Conservation (phyloP, 495 filamentous ascomycete species). For the Neurospora sp. region DNA sequence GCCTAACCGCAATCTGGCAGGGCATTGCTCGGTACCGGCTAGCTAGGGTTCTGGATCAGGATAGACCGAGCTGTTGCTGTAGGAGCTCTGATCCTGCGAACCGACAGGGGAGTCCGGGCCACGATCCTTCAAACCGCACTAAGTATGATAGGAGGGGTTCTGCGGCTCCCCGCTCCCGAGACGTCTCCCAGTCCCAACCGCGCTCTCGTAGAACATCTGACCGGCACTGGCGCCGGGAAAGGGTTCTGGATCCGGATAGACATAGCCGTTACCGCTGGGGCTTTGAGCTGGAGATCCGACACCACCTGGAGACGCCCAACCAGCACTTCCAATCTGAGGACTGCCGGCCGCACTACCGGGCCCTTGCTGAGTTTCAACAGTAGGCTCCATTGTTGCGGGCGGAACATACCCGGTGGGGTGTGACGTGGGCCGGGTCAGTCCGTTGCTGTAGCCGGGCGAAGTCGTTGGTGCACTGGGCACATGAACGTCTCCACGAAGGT, state of each 20-base stretch:
- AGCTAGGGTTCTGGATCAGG: neutral
- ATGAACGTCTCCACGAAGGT: constrained; percentile 66
- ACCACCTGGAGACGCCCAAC: constrained; percentile 66
- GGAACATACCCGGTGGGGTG: constrained; percentile 73
- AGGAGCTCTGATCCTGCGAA: constrained; percentile 15
- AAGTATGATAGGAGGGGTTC: constrained; percentile 35
- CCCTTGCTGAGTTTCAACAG: constrained; percentile 62
- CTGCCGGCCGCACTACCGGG: constrained; percentile 56
- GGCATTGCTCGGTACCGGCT: neutral
- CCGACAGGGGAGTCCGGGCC: constrained; percentile 32
- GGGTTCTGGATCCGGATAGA: constrained; percentile 59
- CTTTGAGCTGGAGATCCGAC: constrained; percentile 56
- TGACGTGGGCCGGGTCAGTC: constrained; percentile 49
- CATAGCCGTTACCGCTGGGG: constrained; percentile 45
- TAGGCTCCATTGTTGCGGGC: constrained; percentile 82
- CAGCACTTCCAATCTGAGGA: constrained; percentile 61
- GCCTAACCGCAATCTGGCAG: neutral
- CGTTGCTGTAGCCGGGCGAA: constrained; percentile 51
- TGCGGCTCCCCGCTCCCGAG: constrained; percentile 63
- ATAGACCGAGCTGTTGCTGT: neutral
- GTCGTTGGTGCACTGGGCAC: constrained; percentile 57
- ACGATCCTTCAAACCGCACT: constrained; percentile 23
- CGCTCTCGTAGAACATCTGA: constrained; percentile 57
- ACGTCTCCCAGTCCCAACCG: constrained; percentile 41
- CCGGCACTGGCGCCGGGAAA: constrained; percentile 49